Evolutionary conservation across 192 early-diverging fungal genomes (phyloP), one percentile per base, ranked within the genome.

Genomic region (Chytriomyces hyalinus): DNA sequence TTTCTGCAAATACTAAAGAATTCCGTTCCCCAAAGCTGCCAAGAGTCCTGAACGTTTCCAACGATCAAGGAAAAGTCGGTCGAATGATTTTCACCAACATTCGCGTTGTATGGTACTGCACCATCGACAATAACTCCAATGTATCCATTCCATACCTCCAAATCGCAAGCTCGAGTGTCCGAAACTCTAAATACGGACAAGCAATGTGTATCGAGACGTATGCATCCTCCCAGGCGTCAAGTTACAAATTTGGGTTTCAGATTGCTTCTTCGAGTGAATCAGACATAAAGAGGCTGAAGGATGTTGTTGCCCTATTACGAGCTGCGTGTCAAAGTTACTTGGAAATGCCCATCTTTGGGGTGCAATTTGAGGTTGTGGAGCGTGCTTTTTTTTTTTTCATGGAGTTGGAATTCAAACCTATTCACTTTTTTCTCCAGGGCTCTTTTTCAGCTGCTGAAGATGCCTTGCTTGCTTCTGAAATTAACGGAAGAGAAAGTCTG

Each of bases 351-450:
- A 62, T 73, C 13, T 73, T 73, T 73, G 71, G 71, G 9, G 71
- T 73, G n/a, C 71, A 73, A 47, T 73, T 73, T 62, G 71, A 73
- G 71, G 71, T 73, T 8, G 53, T 57, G 13, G 20, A 57, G 53
- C 3, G 3, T 36, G 36, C 36, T 36, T 36, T 36, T 4, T 36
- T 3, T 36, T 36, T 3, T 36, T 3, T 36, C 28, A 36, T 3
- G 36, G 36, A 36, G 36, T 36, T 36, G 36, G 36, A 36, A 36
- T 3, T 36, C 4, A 2, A 36, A 3, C 36, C 3, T 3, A 36
- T 36, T 36, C 36, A 36, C 2, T 36, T 36, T 36, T 36, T 36
- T 36, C 36, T 26, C 36, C 36, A 36, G 36, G 36, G 36, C 36
- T 36, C 36, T 36, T 36, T 36, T 36, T 36, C 36, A 36, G 36